Evolutionary conservation across 2,329 filamentous ascomycete genomes (phyloP).

Genomic region (Chrysosporium keratinophilum): DNA sequence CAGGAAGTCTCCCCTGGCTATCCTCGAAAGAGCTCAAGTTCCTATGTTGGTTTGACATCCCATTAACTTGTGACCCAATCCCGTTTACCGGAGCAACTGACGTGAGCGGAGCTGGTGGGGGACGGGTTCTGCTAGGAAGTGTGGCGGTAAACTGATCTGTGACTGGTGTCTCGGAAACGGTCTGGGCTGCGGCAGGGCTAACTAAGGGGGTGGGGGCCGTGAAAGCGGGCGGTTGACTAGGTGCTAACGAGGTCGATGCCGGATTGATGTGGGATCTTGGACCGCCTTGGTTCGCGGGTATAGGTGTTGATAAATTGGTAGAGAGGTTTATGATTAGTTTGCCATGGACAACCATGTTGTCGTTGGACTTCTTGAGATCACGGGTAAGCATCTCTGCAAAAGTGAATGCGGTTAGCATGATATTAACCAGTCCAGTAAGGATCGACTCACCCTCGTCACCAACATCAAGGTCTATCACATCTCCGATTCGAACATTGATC

Average conservation of each 20-base stretch:
- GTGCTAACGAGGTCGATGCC: conserved; percentile 14
- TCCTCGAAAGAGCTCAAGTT: conserved; percentile 91
- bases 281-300: conserved; percentile 42
- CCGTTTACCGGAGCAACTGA: conserved; percentile 35
- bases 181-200: conserved; percentile 22
- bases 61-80: conserved; percentile 27
- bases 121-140: conserved; percentile 28
- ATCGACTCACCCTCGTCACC: conserved; percentile 71
- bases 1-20: conserved; percentile 79
- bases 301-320: conserved; percentile 69
- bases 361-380: conserved; percentile 94
- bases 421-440: conserved; percentile 3
- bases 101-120: conserved; percentile 30
- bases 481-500: conserved; percentile 91
- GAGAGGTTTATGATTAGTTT: conserved; percentile 96
- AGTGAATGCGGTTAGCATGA: conserved; percentile 1
- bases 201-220: conserved; percentile 21
- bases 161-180: conserved; percentile 23
- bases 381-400: conserved; percentile 81
- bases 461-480: conserved; percentile 80
- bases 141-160: conserved; percentile 26
- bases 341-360: conserved; percentile 94
- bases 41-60: conserved; percentile 36
- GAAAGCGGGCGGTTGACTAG: conserved; percentile 5
- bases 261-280: conserved; percentile 18